A percentile compares a stretch with the other conserved stretches of the same genome.
These are phyloP conservation scores for Geotrichum europaeum DNA, from an alignment of 1,139 yeast species.

Conservation along the genomic window DNA sequence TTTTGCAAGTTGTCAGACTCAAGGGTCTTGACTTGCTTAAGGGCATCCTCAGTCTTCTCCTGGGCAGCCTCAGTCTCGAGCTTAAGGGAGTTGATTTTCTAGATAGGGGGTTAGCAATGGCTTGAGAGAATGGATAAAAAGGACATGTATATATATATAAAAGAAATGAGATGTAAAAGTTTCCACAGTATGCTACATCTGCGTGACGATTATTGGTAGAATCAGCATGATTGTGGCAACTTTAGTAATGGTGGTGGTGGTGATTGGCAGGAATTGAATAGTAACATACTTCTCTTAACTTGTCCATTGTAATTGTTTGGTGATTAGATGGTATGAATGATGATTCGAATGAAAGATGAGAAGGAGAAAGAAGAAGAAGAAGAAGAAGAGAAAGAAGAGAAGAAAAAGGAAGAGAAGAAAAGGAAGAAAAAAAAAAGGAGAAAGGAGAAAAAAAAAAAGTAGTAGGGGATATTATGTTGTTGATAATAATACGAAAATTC, in stretches of 20 bases:
- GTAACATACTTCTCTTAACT: constrained; percentile 45
- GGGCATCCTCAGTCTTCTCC: constrained; percentile 87
- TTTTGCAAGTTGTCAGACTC: constrained; percentile 89
- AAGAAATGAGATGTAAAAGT: too few relatives aligned
- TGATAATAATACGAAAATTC: background rate
- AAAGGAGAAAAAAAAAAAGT: background rate
- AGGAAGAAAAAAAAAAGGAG: background rate
- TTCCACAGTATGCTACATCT: too few relatives aligned
- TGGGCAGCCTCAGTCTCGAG: constrained; percentile 96
- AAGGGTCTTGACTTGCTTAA: constrained; percentile 73
- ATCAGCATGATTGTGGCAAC: background rate
- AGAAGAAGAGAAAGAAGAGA: background rate
- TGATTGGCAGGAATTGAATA: background rate
- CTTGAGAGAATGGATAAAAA: constrained; percentile 87
- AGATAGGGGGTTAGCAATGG: constrained; percentile 29
- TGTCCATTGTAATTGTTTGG: constrained; percentile 38
- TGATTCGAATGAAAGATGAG: background rate
- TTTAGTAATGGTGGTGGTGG: background rate
- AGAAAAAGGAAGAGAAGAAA: background rate
- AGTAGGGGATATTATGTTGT: background rate
- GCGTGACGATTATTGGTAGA: too few relatives aligned
- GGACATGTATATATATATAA: too few relatives aligned
- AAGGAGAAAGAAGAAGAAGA: background rate
- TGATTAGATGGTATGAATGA: background rate
- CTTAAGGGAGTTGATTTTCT: constrained; percentile 88